A percentile compares a stretch with the other conserved stretches of the same genome.
These are phyloP conservation scores for Acacia melanoxylon DNA, from an alignment of 306 rosid species.

Conservation along the genomic window DNA sequence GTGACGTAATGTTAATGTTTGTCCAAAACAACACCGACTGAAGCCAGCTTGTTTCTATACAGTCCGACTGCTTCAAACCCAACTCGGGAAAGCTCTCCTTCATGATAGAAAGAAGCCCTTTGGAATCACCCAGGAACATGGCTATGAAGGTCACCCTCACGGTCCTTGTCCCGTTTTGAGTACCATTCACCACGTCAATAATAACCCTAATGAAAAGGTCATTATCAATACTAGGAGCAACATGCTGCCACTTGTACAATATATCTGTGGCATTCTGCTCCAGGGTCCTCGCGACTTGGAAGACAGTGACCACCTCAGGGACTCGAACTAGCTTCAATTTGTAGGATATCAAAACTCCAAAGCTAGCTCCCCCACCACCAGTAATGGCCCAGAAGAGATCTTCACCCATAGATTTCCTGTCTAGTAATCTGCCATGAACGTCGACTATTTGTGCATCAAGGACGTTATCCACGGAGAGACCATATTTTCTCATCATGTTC, in stretches of 20 bases:
- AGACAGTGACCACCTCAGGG: slow-evolving; percentile 56
- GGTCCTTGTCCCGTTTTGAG: slow-evolving; percentile 33
- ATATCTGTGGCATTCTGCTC: slow-evolving; percentile 43
- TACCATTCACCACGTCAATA: slow-evolving; percentile 39
- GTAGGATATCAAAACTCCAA: slow-evolving; percentile 51
- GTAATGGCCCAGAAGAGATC: slow-evolving; percentile 61
- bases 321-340: slow-evolving; percentile 46
- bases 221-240: slow-evolving; percentile 44
- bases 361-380: slow-evolving; percentile 63
- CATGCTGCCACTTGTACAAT: slow-evolving; percentile 50
- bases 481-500: slow-evolving; percentile 57
- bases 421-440: slow-evolving; percentile 47
- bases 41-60: slow-evolving; percentile 57
- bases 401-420: slow-evolving; percentile 54
- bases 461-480: slow-evolving; percentile 50
- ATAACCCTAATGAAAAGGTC: slow-evolving; percentile 57
- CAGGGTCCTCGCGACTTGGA: slow-evolving; percentile 38
- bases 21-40: slow-evolving; percentile 54
- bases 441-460: slow-evolving; percentile 49
- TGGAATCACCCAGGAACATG: slow-evolving; percentile 52
- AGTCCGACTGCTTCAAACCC: slow-evolving; percentile 51
- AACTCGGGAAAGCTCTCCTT: slow-evolving; percentile 43
- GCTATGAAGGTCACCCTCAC: slow-evolving; percentile 45
- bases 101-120: slow-evolving; percentile 44
- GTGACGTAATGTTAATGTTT: slow-evolving; percentile 28